Percentiles rank a stretch among this genome's conserved stretches.
These are phyloP conservation scores for Solanum etuberosum DNA, from an alignment of 257 asterid species.

Conservation along the genomic window DNA sequence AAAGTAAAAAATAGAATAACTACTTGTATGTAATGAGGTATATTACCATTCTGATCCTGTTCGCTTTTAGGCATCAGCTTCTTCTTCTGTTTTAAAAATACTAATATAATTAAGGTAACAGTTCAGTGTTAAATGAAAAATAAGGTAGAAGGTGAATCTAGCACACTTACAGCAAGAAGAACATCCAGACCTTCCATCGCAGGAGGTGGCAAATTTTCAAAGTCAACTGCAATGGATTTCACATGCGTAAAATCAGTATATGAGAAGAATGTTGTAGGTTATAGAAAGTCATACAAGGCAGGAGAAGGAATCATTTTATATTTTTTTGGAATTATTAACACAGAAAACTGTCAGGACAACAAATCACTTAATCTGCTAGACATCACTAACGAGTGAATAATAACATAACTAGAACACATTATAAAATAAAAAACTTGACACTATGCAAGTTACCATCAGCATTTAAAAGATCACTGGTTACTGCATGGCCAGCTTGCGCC, in stretches of 20 bases:
- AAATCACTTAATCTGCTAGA: not conserved
- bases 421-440: not conserved
- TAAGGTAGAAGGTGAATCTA: not conserved
- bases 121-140: not conserved
- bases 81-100: slow-evolving; percentile 39
- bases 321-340: not conserved
- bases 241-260: not conserved
- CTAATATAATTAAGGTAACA: not conserved
- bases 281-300: not conserved
- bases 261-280: not conserved
- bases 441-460: slow-evolving; percentile 41
- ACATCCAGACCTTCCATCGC: slow-evolving; percentile 74
- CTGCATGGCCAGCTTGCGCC: slow-evolving; percentile 77
- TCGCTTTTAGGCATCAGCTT: slow-evolving; percentile 37
- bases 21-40: not conserved
- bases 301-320: not conserved
- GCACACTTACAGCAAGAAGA: slow-evolving; percentile 58
- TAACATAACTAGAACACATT: not conserved
- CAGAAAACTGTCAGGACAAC: not conserved
- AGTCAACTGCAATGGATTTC: slow-evolving; percentile 52
- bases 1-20: not conserved
- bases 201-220: slow-evolving; percentile 71
- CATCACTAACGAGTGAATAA: not conserved
- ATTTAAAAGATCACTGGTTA: slow-evolving; percentile 37
- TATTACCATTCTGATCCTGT: slow-evolving; percentile 58